Evolutionary conservation across 2,329 filamentous ascomycete species (phyloP), one percentile per base, ranked within the genome.

Genomic region (Colletotrichum acutatum): DNA sequence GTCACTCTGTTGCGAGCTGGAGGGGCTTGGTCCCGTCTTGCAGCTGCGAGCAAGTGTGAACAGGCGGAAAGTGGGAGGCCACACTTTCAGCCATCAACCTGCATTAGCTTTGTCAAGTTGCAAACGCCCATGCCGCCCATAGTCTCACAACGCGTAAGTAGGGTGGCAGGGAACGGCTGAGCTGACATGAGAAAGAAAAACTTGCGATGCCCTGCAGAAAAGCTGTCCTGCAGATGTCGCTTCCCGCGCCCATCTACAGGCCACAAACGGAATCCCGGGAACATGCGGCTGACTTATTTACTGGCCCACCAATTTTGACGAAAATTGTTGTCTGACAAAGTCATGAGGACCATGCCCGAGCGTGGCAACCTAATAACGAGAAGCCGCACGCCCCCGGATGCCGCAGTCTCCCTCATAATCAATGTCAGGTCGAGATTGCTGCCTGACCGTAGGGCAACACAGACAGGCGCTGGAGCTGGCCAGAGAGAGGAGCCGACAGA

Each of bases 51-150:
- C 54, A 57, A 57, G 26, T 57, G 54, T 14, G 32, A 16, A 19
- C 57, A 37, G n/a, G 57, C 42, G 57, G 57, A 24, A 14, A 22
- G 19, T 52, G 42, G 46, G 54, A 46, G 32, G 32, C 32, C 24
- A 52, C 12, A 22, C n/a, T 56, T 12, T 26, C 30, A n/a, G 22
- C 37, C 53, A 46, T 14, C 58, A 24, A 49, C 28, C 37, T 46
- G 58, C 59, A 68, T 68, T 52, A 61, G 19, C 57, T n/a, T 5
- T n/a, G 68, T 26, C 46, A 22, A 53, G 22, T 24, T 52, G 24
- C 26, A 68, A 53, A 54, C 66, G 65, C 69, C 59, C 68, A 58
- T 53, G 30, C 69, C 53, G 59, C 69, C 63, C n/a, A 37, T 56
- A 60, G 26, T 34, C 32, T 7, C 14, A 56, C 49, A 56, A 42